These are phyloP conservation scores for Lotmaria passim DNA, from an alignment of 208 protist genomes.

Conservation along the genomic window DNA sequence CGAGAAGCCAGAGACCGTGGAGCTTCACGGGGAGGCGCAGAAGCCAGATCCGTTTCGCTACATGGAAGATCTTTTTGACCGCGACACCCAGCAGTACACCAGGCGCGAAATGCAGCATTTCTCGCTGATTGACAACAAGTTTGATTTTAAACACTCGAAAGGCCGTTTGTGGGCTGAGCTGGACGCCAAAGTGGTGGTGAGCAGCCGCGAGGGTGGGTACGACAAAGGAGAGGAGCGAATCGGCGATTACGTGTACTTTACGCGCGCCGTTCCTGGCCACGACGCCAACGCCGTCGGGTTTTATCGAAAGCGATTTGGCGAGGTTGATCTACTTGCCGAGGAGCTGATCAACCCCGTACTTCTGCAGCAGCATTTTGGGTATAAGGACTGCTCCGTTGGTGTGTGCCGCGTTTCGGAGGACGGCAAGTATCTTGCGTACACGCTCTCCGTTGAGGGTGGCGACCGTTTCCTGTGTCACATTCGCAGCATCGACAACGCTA, in stretches of 20 bases:
- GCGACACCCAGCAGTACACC: slow-evolving; percentile 72
- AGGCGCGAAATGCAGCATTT: slow-evolving; percentile 80
- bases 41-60: slow-evolving; percentile 83
- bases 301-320: slow-evolving; percentile 87
- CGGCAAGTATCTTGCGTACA: slow-evolving; percentile 89
- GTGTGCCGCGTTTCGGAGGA: slow-evolving; percentile 91
- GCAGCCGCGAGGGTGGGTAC: slow-evolving; percentile 86
- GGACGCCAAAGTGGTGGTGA: slow-evolving; percentile 86
- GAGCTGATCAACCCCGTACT: slow-evolving; percentile 90
- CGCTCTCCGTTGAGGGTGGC: slow-evolving; percentile 87
- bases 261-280: slow-evolving; percentile 71
- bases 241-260: slow-evolving; percentile 92
- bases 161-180: slow-evolving; percentile 85
- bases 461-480: slow-evolving; percentile 93
- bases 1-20: slow-evolving; percentile 48
- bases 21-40: slow-evolving; percentile 61
- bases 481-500: slow-evolving; percentile 88
- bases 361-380: slow-evolving; percentile 90
- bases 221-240: slow-evolving; percentile 93
- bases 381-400: slow-evolving; percentile 85
- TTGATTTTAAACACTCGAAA: slow-evolving; percentile 88
- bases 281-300: slow-evolving; percentile 84
- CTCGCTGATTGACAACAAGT: slow-evolving; percentile 68
- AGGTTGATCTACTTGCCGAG: slow-evolving; percentile 86
- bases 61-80: slow-evolving; percentile 90